These are phyloP conservation scores for Porcisia deanei DNA, from an alignment of 208 protist genomes.

Conservation along the genomic window DNA sequence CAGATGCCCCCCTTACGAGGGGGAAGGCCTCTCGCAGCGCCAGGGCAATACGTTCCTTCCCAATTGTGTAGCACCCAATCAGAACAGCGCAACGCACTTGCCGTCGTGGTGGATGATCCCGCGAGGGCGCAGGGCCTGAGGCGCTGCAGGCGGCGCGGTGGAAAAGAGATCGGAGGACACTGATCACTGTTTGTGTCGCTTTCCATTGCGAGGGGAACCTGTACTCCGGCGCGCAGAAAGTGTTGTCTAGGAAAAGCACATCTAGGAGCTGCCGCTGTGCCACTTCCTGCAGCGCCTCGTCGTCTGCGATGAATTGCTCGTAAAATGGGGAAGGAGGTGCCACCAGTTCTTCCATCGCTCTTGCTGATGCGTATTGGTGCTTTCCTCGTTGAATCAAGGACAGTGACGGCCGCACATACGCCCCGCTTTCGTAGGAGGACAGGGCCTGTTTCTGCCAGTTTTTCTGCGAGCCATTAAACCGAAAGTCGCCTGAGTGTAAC, in stretches of 20 bases:
- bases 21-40: conserved; percentile 68
- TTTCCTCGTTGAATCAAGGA: background rate
- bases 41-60: conserved; percentile 89
- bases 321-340: conserved; percentile 28
- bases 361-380: background rate
- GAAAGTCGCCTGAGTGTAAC: conserved; percentile 94
- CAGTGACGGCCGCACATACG: conserved; percentile 4
- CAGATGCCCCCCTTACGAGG: background rate
- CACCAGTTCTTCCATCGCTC: background rate
- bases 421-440: background rate
- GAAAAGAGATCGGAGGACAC: conserved; percentile 48
- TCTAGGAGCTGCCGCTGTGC: conserved; percentile 46
- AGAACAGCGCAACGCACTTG: conserved; percentile 70
- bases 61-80: conserved; percentile 89
- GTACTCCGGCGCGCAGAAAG: conserved; percentile 87
- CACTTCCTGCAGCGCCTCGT: conserved; percentile 49
- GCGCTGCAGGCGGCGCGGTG: conserved; percentile 10
- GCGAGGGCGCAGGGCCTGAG: background rate
- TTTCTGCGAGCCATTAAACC: conserved; percentile 63
- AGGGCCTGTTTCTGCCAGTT: conserved; percentile 10
- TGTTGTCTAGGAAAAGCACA: conserved; percentile 93
- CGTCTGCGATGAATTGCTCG: conserved; percentile 57
- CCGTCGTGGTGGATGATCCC: background rate
- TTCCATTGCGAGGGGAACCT: conserved; percentile 76
- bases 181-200: conserved; percentile 48